Evolutionary conservation across 1,139 yeast species (phyloP), one percentile per base, ranked within the genome.

Genomic region (Saccharomyces pastorianus): DNA sequence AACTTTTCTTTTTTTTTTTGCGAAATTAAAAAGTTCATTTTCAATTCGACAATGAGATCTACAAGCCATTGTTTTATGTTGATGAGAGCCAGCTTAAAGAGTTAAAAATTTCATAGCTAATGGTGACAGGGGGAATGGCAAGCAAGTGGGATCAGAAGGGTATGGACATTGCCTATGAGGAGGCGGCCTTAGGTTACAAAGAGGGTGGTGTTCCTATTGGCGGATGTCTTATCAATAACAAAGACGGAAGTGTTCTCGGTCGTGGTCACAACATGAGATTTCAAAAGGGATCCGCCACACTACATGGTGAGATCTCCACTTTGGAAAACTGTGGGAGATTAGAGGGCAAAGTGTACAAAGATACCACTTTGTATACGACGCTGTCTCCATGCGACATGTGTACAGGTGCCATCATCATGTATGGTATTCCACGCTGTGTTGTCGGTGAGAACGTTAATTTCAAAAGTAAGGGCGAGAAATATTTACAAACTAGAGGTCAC

Each of bases 181-280:
- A 87, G 73, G 95, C 95, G 2, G 69, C 71, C 52, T 76, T 77
- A 59, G 82, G 90, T 73, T 79, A 76, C 63, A 74, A 73, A 6
- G 95, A 89, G 71, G 96, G 96, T n/a, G 97, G 97, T 50, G 84
- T 90, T 38, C 97, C 97, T 8, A 89, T 89, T 57, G 85, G 96
- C 66, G 83, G 96, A 57, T 79, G 93, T 64, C 68, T 87, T 57
- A 77, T 91, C 49, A 76, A 80, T 47, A 77, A 80, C 56, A 83
- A 81, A 61, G 91, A 87, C 58, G 98, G 98, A 17, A 79, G 80
- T 9, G 79, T 91, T 8, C 76, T 90, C 17, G 96, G 96, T 31
- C 76, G 83, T 51, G 98, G 98, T 27, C 97, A 88, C 71, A 91
- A 91, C 71, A 78, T 82, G 83, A 79, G 98, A 64, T 79, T 90